Percentiles rank a stretch among this genome's conserved stretches.
Conservation (phyloP, 1,284 basidiomycete species). For the Fomitopsis schrenkii region DNA sequence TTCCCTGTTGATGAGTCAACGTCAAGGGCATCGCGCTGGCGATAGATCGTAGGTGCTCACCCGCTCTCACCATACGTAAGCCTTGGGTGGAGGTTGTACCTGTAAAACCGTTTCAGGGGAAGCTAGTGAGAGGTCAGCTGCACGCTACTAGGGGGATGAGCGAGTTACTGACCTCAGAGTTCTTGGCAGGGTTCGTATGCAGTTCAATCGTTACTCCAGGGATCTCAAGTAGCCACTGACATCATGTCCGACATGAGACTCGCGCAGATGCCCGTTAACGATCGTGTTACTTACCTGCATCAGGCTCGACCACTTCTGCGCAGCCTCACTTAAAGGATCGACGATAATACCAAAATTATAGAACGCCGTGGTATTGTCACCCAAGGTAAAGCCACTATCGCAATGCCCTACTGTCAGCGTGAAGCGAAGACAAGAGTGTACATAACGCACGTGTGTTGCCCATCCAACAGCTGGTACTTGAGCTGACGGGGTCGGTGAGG, state of each 20-base stretch:
- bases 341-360: conserved; percentile 75
- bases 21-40: conserved; percentile 1
- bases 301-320: conserved; percentile 82
- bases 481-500: conserved; percentile 50
- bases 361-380: conserved; percentile 63
- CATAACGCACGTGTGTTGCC: conserved; percentile 54
- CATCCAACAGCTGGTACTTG: conserved; percentile 56
- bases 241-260: conserved; percentile 1
- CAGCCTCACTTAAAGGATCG: conserved; percentile 82
- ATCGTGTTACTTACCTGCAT: conserved; percentile 49
- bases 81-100: conserved; percentile 62
- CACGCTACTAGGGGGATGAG: neutral
- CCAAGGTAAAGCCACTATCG: conserved; percentile 63
- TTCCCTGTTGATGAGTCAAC: conserved; percentile 32
- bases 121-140: conserved; percentile 43
- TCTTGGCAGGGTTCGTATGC: conserved; percentile 68
- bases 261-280: too few relatives aligned
- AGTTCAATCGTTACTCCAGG: conserved; percentile 69
- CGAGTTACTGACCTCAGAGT: conserved; percentile 53
- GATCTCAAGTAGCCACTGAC: conserved; percentile 54
- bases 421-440: neutral
- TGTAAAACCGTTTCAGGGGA: conserved; percentile 93
- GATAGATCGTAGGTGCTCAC: conserved; percentile 35
- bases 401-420: neutral
- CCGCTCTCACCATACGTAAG: conserved; percentile 70